Base-by-base conservation (phyloP, 1,139 yeast genomes). In the Sugiyamaella grinbergsii region DNA sequence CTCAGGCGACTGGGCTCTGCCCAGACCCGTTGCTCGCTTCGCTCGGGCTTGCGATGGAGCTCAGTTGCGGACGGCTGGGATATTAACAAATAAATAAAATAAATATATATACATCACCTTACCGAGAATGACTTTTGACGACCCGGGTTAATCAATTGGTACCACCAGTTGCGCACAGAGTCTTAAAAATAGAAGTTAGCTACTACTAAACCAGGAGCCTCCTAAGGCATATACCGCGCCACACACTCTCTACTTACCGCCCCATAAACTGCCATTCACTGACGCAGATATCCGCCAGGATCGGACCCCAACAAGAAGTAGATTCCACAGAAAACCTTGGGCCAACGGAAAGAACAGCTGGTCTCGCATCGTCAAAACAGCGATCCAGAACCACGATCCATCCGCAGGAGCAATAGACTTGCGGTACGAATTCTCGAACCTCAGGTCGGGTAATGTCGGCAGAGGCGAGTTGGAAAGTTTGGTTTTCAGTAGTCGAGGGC, bases 281-380 rank as follows among this genome's bases (percentile, higher is more conserved):
- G 59, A 50, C 1, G 62, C 60, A 3, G 53, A 40, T 13, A 49
- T 11, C 7, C 56, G 42, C 75, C 80, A 74, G 0, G 82, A 78
- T 49, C 64, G 70, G 26, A 72, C 54, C 1, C 72, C 63, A 11
- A 77, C 61, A 23, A 78, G 54, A 0, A 72, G 56, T 2, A 74
- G 55, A 1, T 81, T 73, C 73, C 78, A 73, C 11, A 72, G 55
- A 18, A 79, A 69, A 5, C 87, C 87, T 57, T 82, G 87, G 1
- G 75, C 59, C 4, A 71, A 56, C 0, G 73, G 75, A 50, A 65
- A 58, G 26, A 69, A 15, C 31, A 70, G 54, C 57, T 71, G 75
- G 56, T 70, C 72, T 10, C 68, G 61, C 11, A 71, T 7, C 1
- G 72, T 67, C 32, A 69, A 59, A 24, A 58, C 50, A 4, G 56